Evolutionary conservation across 2,329 filamentous ascomycete species (phyloP), one percentile per base, ranked within the genome.

Genomic region (Pyrenophora teres): DNA sequence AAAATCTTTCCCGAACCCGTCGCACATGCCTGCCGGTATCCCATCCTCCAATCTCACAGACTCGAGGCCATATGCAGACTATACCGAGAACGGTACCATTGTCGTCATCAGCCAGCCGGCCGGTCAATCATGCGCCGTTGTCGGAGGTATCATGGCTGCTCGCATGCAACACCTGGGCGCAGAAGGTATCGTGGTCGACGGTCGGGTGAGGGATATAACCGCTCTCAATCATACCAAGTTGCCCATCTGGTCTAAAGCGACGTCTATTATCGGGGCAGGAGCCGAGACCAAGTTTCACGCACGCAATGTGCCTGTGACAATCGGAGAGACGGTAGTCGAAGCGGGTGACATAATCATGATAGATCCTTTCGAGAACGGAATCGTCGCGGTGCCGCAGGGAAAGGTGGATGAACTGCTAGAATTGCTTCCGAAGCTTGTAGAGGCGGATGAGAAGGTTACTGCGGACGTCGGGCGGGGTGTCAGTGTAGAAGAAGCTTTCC

Each of bases 141-240:
- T 89, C 5, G 89, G 89, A n/a, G 88, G 88, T 15, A 89, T 92
- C 58, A 88, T 91, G 82, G 88, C 87, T 4, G 76, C 82, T 25
- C 79, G 88, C 16, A 88, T 91, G 81, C 84, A 85, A 63, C 69
- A 80, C 12, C 77, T 86, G 9, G 82, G 83, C 12, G 83, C 82
- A 15, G 77, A 78, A 59, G 87, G 80, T 2, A 80, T 87, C 9
- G 74, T 91, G n/a, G 85, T 90, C 6, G 81, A 84, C 59, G 88
- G 88, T 1, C 77, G 88, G 33, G 82, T 87, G 5, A 79, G 88
- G 54, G 89, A 92, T 74, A 63, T 90, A 15, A 75, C 74, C 13
- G 84, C 88, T 64, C 70, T 90, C 52, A 77, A 75, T 47, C 78
- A 70, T 13, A 81, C 81, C 9, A 78, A 76, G 30, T 64, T 89